Evolutionary conservation across 2,329 filamentous ascomycete genomes (phyloP).

Genomic region (Xylariaceae sp.): DNA sequence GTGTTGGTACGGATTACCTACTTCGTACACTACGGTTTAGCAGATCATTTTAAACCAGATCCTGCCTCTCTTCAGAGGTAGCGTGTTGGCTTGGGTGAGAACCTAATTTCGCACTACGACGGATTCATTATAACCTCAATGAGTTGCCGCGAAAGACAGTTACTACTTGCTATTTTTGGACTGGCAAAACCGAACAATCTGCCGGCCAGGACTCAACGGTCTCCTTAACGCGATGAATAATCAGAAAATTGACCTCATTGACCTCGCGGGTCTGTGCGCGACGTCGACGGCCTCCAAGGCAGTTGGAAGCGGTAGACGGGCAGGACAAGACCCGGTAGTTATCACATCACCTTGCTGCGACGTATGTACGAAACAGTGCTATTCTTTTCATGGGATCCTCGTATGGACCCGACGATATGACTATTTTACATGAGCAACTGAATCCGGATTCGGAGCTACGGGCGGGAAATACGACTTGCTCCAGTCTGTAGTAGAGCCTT

Average conservation of each 20-base stretch:
- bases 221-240: neutral
- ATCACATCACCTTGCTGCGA: neutral
- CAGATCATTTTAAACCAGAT: neutral
- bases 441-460: neutral
- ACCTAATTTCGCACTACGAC: neutral
- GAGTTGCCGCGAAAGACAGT: too few relatives aligned
- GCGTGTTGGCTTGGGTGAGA: neutral
- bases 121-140: neutral
- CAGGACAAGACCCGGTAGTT: too few relatives aligned
- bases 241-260: neutral
- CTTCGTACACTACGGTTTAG: too few relatives aligned
- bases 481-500: neutral
- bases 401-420: too few relatives aligned
- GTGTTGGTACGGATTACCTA: neutral
- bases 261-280: neutral
- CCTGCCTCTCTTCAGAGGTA: neutral
- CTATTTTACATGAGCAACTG: neutral
- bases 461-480: neutral
- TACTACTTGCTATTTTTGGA: neutral
- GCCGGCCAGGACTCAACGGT: neutral
- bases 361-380: neutral
- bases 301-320: too few relatives aligned
- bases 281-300: neutral
- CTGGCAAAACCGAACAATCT: neutral
- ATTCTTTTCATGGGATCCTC: neutral